A percentile compares a stretch with the other conserved stretches of the same genome.
Conservation (phyloP, 2,329 filamentous ascomycete genomes). For the Neonectria hederae region DNA sequence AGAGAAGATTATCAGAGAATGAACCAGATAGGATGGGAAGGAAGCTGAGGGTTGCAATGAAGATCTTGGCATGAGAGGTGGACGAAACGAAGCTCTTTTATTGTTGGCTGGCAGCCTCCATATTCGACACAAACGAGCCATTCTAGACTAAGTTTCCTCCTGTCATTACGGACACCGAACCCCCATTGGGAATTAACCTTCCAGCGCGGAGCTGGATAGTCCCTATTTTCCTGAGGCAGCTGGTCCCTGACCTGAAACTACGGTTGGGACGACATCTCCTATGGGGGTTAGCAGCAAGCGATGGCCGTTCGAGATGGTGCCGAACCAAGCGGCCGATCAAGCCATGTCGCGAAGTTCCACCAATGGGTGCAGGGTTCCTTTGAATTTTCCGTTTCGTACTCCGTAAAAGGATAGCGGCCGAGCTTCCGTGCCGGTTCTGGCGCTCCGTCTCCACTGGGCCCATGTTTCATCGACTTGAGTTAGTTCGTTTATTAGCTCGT, state of each 20-base stretch:
- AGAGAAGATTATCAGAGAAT: not conserved
- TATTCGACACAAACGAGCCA: not conserved
- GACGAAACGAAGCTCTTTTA: conserved; percentile 1
- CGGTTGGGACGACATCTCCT: not conserved
- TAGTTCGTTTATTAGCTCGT: not conserved
- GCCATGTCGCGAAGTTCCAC: not conserved
- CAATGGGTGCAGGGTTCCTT: not conserved
- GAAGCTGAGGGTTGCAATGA: not conserved
- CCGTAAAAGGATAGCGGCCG: not conserved
- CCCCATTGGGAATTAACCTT: not conserved
- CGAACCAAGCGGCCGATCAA: conserved; percentile 1
- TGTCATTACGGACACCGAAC: conserved; percentile 7
- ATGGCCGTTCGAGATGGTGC: not conserved
- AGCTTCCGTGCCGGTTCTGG: not conserved
- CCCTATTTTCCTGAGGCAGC: not conserved
- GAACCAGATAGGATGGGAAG: not conserved
- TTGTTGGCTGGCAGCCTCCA: not conserved
- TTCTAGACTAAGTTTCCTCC: not conserved
- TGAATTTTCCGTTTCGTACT: conserved; percentile 1
- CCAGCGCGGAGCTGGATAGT: not conserved
- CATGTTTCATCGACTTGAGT: not conserved
- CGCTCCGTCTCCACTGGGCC: not conserved
- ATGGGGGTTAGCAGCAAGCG: conserved; percentile 9
- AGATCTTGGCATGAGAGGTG: not conserved
- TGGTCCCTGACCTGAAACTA: conserved; percentile 7